These are phyloP conservation scores for Beauveria pseudobassiana DNA, from an alignment of 2,329 filamentous ascomycete species.

Conservation along the genomic window DNA sequence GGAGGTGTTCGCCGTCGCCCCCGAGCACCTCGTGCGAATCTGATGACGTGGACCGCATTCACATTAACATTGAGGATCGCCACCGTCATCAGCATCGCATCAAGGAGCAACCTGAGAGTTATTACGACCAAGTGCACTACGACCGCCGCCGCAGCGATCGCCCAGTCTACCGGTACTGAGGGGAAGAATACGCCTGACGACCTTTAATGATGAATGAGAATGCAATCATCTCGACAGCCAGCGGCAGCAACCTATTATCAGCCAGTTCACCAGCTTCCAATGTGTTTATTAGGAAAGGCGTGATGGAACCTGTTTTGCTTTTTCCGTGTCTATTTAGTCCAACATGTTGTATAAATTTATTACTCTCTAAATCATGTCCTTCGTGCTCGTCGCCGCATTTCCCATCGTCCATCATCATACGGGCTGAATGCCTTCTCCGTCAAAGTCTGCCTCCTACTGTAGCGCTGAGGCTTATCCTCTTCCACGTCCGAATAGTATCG, in stretches of 20 bases:
- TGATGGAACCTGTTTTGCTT: background rate
- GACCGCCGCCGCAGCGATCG: background rate
- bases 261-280: background rate
- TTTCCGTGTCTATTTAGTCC: background rate
- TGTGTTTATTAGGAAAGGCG: background rate
- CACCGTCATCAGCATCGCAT: conserved; percentile 13
- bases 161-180: conserved; percentile 1
- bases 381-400: background rate
- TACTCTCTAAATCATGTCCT: background rate
- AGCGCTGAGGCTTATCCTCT: background rate
- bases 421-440: background rate
- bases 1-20: background rate
- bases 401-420: background rate
- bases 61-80: conserved; percentile 18
- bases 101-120: background rate
- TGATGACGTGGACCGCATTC: conserved; percentile 22
- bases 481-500: conserved; percentile 1
- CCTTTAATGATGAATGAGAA: background rate
- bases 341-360: background rate
- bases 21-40: conserved; percentile 14
- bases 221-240: background rate
- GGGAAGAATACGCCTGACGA: background rate
- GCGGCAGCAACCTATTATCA: background rate
- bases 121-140: background rate
- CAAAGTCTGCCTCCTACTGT: background rate